A percentile compares a stretch with the other conserved stretches of the same genome.
Conservation (phyloP, 176 grass and related monocot species). For the Dactylis glomerata region DNA sequence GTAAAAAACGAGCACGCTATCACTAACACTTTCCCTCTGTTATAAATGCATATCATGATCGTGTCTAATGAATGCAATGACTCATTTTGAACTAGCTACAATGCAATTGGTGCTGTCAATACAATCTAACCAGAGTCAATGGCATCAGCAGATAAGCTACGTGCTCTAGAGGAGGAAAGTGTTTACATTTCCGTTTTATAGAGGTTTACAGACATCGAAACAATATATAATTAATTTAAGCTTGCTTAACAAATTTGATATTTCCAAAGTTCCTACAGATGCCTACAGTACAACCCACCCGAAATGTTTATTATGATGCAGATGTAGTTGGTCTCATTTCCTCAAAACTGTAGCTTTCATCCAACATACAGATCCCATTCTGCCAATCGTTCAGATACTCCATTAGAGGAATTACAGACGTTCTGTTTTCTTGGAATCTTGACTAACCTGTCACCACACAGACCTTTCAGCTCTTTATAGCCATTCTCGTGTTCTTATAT, state of each 20-base stretch:
- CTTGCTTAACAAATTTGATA: conserved; percentile 1
- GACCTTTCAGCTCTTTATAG: not conserved
- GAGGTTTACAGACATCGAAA: conserved; percentile 8
- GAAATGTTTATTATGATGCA: not conserved
- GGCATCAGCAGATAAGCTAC: not conserved
- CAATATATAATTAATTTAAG: not conserved
- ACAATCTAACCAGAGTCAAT: not conserved
- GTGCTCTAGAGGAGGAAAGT: conserved; percentile 6
- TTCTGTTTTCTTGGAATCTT: not conserved
- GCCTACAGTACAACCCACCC: not conserved
- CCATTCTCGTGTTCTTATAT: not conserved
- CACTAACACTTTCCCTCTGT: conserved; percentile 2
- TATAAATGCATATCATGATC: not conserved
- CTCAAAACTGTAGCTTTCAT: conserved; percentile 12
- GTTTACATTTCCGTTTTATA: not conserved
- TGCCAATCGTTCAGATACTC: not conserved
- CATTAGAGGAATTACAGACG: not conserved
- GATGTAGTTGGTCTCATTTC: not conserved
- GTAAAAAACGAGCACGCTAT: not conserved
- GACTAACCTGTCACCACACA: not conserved
- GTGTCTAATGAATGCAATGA: not conserved
- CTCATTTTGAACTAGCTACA: conserved; percentile 6
- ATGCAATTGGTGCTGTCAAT: conserved; percentile 7
- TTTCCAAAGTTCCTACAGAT: not conserved
- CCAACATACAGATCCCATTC: not conserved